Evolutionary conservation across 306 rosid genomes (phyloP).

Genomic region (Alnus glutinosa): DNA sequence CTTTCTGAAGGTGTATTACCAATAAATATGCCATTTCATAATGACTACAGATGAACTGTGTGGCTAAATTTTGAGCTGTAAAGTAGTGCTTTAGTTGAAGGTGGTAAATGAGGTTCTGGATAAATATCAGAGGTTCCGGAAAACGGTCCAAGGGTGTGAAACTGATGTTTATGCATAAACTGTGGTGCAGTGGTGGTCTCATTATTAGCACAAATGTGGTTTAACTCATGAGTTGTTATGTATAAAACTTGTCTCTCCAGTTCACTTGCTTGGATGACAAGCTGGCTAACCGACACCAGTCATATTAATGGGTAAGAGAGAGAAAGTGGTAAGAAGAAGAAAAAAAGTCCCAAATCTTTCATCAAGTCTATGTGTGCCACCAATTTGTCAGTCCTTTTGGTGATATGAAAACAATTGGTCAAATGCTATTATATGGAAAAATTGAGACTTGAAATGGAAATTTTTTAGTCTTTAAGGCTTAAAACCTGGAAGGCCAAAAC

Average conservation of each 20-base stretch:
- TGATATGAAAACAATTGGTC: background rate
- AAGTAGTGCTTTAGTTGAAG: background rate
- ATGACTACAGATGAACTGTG: background rate
- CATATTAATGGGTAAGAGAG: slow-evolving; percentile 6
- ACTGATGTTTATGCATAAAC: background rate
- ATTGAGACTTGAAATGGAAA: background rate
- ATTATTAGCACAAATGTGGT: background rate
- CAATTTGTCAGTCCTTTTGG: background rate
- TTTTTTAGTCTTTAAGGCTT: no score
- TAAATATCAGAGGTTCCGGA: background rate
- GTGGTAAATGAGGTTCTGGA: background rate
- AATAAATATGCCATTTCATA: background rate
- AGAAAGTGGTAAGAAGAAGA: background rate
- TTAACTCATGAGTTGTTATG: background rate
- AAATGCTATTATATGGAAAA: background rate
- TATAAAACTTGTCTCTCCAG: slow-evolving; percentile 7
- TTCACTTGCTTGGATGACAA: slow-evolving; percentile 4
- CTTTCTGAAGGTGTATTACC: background rate
- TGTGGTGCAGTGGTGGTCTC: background rate
- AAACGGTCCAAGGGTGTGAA: background rate
- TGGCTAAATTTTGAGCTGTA: background rate
- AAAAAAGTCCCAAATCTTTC: background rate
- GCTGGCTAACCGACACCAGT: background rate
- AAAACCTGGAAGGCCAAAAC: no score
- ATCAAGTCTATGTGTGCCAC: background rate